Evolutionary conservation across 768 basidiomycete genomes (phyloP).

Genomic region (Cystofilobasidium ferigula): DNA sequence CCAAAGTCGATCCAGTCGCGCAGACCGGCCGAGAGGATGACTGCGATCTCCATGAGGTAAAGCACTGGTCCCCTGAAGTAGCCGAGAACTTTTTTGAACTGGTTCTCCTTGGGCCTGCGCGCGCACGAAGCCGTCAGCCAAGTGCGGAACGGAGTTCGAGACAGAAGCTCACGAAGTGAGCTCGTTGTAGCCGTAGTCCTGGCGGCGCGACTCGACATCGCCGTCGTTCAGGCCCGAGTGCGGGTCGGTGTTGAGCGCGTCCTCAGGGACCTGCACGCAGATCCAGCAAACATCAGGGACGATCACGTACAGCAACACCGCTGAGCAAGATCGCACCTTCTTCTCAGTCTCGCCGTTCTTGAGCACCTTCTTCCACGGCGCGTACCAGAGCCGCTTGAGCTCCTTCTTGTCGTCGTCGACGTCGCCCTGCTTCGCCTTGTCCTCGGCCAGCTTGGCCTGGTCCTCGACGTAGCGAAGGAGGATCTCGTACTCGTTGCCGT

Average conservation of each 20-base stretch:
- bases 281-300: too few species aligned
- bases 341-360: constrained; percentile 32
- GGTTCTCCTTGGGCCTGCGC: constrained; percentile 42
- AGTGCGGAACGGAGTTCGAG: too few species aligned
- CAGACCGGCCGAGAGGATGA: constrained; percentile 43
- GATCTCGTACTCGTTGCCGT: constrained; percentile 41
- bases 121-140: too few species aligned
- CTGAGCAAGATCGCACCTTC: constrained; percentile 31
- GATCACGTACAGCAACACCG: neutral
- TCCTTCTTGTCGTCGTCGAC: constrained; percentile 36
- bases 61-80: constrained; percentile 45
- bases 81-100: constrained; percentile 42
- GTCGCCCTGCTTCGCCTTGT: constrained; percentile 32
- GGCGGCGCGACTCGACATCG: constrained; percentile 39
- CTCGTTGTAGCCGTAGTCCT: constrained; percentile 43
- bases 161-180: too few species aligned
- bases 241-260: constrained; percentile 43
- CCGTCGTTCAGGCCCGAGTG: constrained; percentile 38
- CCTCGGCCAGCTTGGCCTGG: constrained; percentile 33
- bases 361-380: constrained; percentile 43
- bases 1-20: constrained; percentile 42
- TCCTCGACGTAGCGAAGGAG: constrained; percentile 40
- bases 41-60: constrained; percentile 46
- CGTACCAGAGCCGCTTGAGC: constrained; percentile 42
- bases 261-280: constrained; percentile 36